Conservation (phyloP, 2,329 filamentous ascomycete species). For the Ceratocystis diversiconidia region DNA sequence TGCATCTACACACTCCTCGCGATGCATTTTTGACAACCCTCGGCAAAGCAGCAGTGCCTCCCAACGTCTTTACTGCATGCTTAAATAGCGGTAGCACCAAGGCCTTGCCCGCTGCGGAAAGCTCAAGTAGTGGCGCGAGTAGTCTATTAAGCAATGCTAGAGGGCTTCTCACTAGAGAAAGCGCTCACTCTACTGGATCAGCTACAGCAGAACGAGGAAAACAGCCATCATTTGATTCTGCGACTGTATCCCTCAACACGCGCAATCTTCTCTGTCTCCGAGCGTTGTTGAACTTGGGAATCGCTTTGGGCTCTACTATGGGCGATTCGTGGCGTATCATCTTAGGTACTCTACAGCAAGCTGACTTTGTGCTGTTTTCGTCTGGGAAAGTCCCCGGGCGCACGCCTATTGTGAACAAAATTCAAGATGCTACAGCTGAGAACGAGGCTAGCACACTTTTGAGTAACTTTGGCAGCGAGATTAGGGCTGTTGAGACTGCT, state of each 20-base stretch:
- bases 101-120: conserved; percentile 31
- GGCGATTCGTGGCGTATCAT: conserved; percentile 79
- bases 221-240: conserved; percentile 43
- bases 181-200: conserved; percentile 44
- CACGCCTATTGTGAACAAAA: conserved; percentile 33
- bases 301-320: conserved; percentile 80
- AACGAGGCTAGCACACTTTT: conserved; percentile 38
- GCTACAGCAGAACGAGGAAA: conserved; percentile 44
- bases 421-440: conserved; percentile 35
- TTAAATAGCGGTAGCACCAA: conserved; percentile 36
- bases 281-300: conserved; percentile 86
- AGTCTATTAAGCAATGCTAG: conserved; percentile 58
- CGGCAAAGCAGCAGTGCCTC: conserved; percentile 81
- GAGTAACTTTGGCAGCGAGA: conserved; percentile 62
- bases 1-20: conserved; percentile 70
- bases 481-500: conserved; percentile 77
- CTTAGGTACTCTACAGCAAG: conserved; percentile 81
- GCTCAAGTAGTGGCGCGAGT: conserved; percentile 25
- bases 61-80: conserved; percentile 54
- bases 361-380: conserved; percentile 69
- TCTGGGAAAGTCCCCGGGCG: conserved; percentile 41
- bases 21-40: conserved; percentile 92
- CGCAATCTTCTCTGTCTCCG: conserved; percentile 81
- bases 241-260: conserved; percentile 53
- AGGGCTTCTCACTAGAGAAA: conserved; percentile 61